Conservation (phyloP, 176 grass and related monocot genomes). For the Oryza nivara region DNA sequence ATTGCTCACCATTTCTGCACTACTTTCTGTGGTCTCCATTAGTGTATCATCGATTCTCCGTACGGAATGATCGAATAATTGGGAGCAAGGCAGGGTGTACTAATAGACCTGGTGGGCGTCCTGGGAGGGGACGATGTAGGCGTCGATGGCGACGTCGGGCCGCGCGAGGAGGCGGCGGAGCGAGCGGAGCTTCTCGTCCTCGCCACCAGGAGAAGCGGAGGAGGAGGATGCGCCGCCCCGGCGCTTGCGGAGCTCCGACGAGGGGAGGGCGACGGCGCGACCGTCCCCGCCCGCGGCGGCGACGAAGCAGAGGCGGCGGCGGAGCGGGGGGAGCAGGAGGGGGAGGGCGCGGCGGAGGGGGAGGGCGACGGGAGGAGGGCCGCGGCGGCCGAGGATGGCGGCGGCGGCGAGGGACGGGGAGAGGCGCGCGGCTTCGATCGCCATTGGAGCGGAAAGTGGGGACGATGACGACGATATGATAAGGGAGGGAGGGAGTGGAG, state of each 20-base stretch:
- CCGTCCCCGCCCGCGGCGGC: constrained; percentile 42
- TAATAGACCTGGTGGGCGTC: constrained; percentile 83
- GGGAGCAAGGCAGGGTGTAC: no score
- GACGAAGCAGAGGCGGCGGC: constrained; percentile 26
- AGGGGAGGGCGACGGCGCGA: constrained; percentile 58
- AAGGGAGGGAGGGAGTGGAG: no score
- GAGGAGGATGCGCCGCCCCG: background rate
- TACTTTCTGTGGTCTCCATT: background rate
- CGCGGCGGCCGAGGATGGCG: constrained; percentile 35
- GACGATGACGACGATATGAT: no score
- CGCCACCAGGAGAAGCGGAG: background rate
- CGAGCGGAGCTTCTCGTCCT: constrained; percentile 73
- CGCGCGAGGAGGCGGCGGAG: constrained; percentile 71
- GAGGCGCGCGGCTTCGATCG: constrained; percentile 46
- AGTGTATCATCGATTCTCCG: background rate
- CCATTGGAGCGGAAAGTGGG: background rate
- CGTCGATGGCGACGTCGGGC: constrained; percentile 76
- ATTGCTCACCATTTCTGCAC: background rate
- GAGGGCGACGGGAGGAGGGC: background rate
- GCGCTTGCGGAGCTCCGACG: constrained; percentile 77
- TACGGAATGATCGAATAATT: no score
- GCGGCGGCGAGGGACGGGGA: constrained; percentile 46
- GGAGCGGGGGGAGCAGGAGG: background rate
- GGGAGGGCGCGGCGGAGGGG: constrained; percentile 38
- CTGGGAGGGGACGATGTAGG: constrained; percentile 93